These are phyloP conservation scores for Aspergillus jensenii DNA, from an alignment of 2,329 filamentous ascomycete species.

Conservation along the genomic window DNA sequence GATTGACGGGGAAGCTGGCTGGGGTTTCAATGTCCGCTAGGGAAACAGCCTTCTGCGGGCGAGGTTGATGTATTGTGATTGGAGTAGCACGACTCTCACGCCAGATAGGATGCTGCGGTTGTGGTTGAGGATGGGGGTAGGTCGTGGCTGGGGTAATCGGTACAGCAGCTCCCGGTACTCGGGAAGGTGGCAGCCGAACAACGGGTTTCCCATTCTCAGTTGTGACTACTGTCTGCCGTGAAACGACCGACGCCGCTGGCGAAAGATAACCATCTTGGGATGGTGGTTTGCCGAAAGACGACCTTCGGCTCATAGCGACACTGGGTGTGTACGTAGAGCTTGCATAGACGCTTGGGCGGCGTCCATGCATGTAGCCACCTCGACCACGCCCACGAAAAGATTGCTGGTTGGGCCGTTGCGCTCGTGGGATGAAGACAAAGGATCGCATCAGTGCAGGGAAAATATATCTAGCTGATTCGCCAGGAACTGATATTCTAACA, in stretches of 20 bases:
- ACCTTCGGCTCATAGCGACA: conserved; percentile 82
- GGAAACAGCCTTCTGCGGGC: conserved; percentile 90
- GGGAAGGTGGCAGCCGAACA: conserved; percentile 72
- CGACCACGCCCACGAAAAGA: conserved; percentile 69
- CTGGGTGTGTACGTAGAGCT: conserved; percentile 85
- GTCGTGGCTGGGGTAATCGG: conserved; percentile 18
- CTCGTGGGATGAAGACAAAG: conserved; percentile 96
- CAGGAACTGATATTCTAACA: conserved; percentile 86
- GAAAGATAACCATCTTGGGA: conserved; percentile 75
- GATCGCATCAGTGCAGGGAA: conserved; percentile 87
- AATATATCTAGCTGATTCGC: conserved; percentile 78
- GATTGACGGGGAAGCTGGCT: conserved; percentile 58
- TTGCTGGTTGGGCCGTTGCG: conserved; percentile 89
- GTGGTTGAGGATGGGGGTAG: conserved; percentile 41
- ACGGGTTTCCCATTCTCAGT: conserved; percentile 68
- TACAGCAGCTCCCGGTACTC: conserved; percentile 24
- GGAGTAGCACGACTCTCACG: conserved; percentile 61
- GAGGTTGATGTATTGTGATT: conserved; percentile 86
- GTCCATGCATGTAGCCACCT: conserved; percentile 66
- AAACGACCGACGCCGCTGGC: conserved; percentile 75
- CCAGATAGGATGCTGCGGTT: conserved; percentile 56
- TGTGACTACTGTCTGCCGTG: conserved; percentile 60
- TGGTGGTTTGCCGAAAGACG: conserved; percentile 69
- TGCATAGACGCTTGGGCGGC: conserved; percentile 68
- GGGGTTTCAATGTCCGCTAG: conserved; percentile 91